Conservation (phyloP, 208 protist species). For the Acanthamoeba triangularis region DNA sequence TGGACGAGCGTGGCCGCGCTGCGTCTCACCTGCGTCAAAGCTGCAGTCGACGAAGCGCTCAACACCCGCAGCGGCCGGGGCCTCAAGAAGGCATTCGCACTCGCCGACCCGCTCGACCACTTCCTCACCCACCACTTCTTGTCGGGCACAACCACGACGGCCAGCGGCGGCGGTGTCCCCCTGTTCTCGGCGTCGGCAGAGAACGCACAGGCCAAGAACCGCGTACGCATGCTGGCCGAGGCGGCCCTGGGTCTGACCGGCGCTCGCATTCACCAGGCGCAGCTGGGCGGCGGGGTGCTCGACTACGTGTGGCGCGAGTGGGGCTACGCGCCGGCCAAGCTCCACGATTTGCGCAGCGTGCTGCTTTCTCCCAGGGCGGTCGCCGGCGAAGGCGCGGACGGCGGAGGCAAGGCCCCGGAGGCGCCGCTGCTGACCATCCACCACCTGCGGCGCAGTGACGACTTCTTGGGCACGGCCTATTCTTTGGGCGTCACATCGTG, state of each 20-base stretch:
- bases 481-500: neutral
- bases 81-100: neutral
- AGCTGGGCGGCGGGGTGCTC: neutral
- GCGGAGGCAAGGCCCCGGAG: neutral
- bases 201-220: neutral
- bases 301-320: conserved; percentile 10
- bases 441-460: neutral
- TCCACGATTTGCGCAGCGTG: neutral
- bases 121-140: neutral
- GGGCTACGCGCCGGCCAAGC: neutral
- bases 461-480: neutral
- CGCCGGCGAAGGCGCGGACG: too few relatives aligned
- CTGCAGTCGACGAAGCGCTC: neutral
- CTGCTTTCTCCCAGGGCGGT: neutral
- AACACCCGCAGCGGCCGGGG: neutral
- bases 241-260: neutral
- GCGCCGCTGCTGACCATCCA: neutral
- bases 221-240: neutral
- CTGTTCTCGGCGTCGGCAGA: neutral
- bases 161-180: neutral
- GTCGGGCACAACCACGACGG: neutral
- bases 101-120: neutral
- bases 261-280: neutral
- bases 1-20: neutral
- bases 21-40: neutral